These are phyloP conservation scores for Gardenia jasminoides DNA, from an alignment of 257 asterid species.

Conservation along the genomic window DNA sequence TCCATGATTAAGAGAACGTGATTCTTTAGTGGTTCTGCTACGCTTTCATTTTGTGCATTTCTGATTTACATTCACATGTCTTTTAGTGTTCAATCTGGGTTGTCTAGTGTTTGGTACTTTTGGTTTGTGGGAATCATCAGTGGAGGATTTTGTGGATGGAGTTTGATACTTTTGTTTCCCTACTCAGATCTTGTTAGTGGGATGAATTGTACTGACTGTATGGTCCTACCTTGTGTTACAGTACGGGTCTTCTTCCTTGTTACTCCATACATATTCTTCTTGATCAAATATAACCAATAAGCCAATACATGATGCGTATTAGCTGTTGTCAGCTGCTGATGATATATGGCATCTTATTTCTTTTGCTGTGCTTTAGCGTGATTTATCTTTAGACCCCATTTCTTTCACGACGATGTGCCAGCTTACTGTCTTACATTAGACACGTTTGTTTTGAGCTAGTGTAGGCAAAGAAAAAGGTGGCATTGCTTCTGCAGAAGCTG, in stretches of 20 bases:
- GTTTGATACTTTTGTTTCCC: background rate
- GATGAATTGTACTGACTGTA: background rate
- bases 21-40: background rate
- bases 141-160: background rate
- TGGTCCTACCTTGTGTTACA: background rate
- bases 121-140: background rate
- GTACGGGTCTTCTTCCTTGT: background rate
- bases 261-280: background rate
- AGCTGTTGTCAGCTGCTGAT: background rate
- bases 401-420: background rate
- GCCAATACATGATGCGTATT: background rate
- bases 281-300: background rate
- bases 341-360: background rate
- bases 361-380: background rate
- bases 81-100: background rate
- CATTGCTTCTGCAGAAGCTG: constrained; percentile 91
- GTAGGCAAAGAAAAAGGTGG: constrained; percentile 98
- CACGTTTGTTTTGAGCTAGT: constrained; percentile 31
- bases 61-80: background rate
- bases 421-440: background rate
- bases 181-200: background rate
- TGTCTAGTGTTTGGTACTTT: background rate
- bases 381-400: background rate
- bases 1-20: background rate
- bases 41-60: background rate